Percentiles rank a stretch among this genome's conserved stretches.
Conservation (phyloP, 495 filamentous ascomycete genomes). For the Neurospora sp. region DNA sequence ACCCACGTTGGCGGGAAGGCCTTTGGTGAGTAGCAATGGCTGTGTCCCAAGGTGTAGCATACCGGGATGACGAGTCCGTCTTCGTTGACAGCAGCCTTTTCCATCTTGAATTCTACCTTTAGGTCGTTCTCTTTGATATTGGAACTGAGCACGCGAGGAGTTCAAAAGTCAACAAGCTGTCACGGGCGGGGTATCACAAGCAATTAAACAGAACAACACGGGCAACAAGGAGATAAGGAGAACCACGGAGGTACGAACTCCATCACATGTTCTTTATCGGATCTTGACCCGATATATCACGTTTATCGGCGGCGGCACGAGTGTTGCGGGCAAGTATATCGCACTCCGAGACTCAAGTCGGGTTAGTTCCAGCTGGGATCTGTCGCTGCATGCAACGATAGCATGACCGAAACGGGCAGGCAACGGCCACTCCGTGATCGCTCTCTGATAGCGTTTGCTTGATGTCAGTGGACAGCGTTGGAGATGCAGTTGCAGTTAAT, state of each 20-base stretch:
- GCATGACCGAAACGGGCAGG: neutral
- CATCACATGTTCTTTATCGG: neutral
- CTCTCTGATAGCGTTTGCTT: neutral
- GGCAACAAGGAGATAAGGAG: neutral
- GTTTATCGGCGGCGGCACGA: neutral
- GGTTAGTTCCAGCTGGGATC: neutral
- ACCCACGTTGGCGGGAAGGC: neutral
- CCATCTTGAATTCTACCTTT: conserved; percentile 19
- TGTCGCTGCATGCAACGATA: neutral
- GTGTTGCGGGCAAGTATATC: neutral
- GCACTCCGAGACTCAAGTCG: neutral
- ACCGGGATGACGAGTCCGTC: conserved; percentile 65
- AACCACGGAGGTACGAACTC: neutral
- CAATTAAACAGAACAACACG: neutral
- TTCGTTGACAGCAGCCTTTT: conserved; percentile 49
- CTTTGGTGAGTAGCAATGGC: neutral
- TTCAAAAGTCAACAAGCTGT: neutral
- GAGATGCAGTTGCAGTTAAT: neutral
- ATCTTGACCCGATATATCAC: neutral
- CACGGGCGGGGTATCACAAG: neutral
- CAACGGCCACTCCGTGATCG: neutral
- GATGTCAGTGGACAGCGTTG: neutral
- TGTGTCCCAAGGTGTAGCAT: conserved; percentile 13
- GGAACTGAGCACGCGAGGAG: neutral
- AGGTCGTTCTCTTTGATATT: neutral